Base-by-base conservation (phyloP, 2,329 filamentous ascomycete species). In the Penicillium sp. region DNA sequence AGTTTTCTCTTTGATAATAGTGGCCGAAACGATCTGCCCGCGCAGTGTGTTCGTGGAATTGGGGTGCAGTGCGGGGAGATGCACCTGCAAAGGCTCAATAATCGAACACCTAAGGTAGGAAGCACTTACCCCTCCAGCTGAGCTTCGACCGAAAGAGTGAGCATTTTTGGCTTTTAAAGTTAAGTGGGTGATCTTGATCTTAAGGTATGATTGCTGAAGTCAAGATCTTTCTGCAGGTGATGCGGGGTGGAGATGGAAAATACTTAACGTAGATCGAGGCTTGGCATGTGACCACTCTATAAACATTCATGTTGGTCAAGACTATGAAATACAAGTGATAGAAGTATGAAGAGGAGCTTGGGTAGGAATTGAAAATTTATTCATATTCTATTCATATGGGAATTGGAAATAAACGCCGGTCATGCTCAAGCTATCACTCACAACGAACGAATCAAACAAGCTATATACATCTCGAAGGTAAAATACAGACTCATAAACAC, bases 111-210 rank as follows among this genome's bases (percentile, higher is more conserved):
- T 2, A 23, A 10, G 46, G 15, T 15, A 23, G 10, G 41, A 7
- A 7, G 8, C 5, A 65, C 67, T 65, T 65, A 75, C 74, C 74
- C 74, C 45, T 67, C 65, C 15, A 74, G 61, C 41, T 77, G 74
- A 45, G 75, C 75, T 29, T 70, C 69, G 15, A 77, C 66, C 19
- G 70, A 57, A 16, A 78, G 68, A 48, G 74, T 72, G 33, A 76
- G 70, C 75, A 78, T 78, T n/a, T 68, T 58, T 6, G 25, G 29
- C 25, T 38, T 59, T 29, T 11, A 25, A 29, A 48, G 40, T 40
- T 39, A 46, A 46, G 45, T 56, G 46, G 34, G 60, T 54, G 50
- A 38, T n/a, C 29, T 44, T 48, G 23, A 44, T 36, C 23, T 50
- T 23, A 45, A 51, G 34, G 44, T 29, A 33, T 53, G 38, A 38